Evolutionary conservation across 1,284 basidiomycete species (phyloP).

Genomic region (Cerioporus squamosus): DNA sequence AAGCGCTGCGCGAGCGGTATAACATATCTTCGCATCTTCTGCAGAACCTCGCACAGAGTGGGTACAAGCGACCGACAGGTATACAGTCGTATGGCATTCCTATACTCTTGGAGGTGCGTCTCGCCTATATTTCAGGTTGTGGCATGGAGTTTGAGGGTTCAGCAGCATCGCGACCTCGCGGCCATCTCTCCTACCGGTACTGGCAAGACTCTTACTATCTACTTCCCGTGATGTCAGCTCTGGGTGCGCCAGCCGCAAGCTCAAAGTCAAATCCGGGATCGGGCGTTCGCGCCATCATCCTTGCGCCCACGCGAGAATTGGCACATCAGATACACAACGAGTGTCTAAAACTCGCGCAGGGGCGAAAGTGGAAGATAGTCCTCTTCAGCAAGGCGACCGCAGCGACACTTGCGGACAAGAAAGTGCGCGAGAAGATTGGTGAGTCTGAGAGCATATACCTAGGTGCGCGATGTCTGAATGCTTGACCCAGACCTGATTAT

Average conservation of each 20-base stretch:
- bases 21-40: constrained; percentile 54
- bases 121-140: background rate
- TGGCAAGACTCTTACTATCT: constrained; percentile 94
- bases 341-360: constrained; percentile 81
- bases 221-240: constrained; percentile 74
- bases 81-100: constrained; percentile 79
- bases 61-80: constrained; percentile 68
- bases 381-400: constrained; percentile 89
- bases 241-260: constrained; percentile 64
- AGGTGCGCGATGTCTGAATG: background rate
- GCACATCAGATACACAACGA: constrained; percentile 97
- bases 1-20: constrained; percentile 59
- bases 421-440: constrained; percentile 76
- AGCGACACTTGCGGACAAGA: constrained; percentile 69
- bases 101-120: constrained; percentile 67
- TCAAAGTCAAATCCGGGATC: constrained; percentile 48
- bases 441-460: constrained; percentile 31
- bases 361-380: constrained; percentile 83
- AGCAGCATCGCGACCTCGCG: constrained; percentile 68
- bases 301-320: constrained; percentile 96
- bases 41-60: constrained; percentile 62
- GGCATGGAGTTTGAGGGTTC: constrained; percentile 40
- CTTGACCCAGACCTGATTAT: constrained; percentile 70
- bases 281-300: constrained; percentile 80
- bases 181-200: constrained; percentile 95